Evolutionary conservation across 768 basidiomycete species (phyloP).

Genomic region (Neoboletus subvelutipes): DNA sequence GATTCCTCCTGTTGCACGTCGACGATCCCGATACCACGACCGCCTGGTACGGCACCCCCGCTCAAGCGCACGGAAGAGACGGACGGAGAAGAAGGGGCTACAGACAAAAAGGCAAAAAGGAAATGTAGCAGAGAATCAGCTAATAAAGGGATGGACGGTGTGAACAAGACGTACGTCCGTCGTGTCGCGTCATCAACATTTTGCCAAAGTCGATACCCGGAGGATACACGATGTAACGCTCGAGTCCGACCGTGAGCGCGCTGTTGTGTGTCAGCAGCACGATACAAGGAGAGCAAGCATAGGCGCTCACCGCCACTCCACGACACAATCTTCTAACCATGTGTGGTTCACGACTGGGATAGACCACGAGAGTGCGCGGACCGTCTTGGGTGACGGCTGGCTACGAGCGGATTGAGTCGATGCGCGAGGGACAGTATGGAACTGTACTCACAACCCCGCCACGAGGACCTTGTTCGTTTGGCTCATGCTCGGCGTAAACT

Average conservation of each 20-base stretch:
- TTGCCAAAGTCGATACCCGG: conserved; percentile 62
- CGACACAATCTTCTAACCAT: conserved; percentile 91
- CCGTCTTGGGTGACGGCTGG: conserved; percentile 54
- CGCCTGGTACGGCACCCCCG: conserved; percentile 31
- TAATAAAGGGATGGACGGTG: neutral
- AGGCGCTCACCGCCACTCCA: conserved; percentile 58
- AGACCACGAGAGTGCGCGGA: conserved; percentile 74
- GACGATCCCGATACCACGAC: conserved; percentile 27
- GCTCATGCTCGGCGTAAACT: conserved; percentile 81
- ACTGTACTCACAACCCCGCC: conserved; percentile 69
- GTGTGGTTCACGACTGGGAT: conserved; percentile 87
- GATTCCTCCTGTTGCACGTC: conserved; percentile 24
- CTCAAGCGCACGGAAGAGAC: neutral
- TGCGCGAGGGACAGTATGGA: neutral
- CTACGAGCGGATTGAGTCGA: conserved; percentile 20
- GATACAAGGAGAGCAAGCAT: neutral
- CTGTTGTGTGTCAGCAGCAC: conserved; percentile 13
- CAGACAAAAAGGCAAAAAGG: too few relatives aligned
- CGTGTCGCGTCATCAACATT: conserved; percentile 31
- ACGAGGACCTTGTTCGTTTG: conserved; percentile 76
- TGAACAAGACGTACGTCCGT: conserved; percentile 13
- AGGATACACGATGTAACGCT: conserved; percentile 71
- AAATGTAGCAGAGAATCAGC: neutral
- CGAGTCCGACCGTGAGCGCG: conserved; percentile 57
- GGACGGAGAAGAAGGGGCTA: conserved; percentile 10